Conservation (phyloP, 495 filamentous ascomycete species). For the Astrothelium macrocarpum region DNA sequence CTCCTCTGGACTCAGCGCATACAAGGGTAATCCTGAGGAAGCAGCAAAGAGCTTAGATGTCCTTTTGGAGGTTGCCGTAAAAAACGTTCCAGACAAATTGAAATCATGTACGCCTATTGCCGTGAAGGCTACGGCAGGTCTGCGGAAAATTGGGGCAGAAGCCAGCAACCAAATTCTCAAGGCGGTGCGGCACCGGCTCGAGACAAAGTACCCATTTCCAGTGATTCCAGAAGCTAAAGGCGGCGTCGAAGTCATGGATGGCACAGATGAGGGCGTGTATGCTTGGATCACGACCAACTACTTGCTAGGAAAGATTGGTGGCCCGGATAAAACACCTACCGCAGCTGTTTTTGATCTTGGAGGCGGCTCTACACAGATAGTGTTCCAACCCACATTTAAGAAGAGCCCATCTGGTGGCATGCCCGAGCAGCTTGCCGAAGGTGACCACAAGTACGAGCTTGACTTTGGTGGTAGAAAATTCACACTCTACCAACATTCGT, state of each 20-base stretch:
- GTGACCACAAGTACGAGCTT: slow-evolving; percentile 94
- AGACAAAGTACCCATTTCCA: slow-evolving; percentile 86
- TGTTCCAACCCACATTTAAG: slow-evolving; percentile 92
- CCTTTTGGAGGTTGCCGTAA: slow-evolving; percentile 75
- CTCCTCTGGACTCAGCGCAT: slow-evolving; percentile 71
- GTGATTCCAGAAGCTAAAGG: slow-evolving; percentile 74
- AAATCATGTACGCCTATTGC: slow-evolving; percentile 83
- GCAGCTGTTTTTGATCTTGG: slow-evolving; percentile 94
- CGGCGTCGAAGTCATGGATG: slow-evolving; percentile 93
- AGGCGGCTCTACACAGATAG: slow-evolving; percentile 94
- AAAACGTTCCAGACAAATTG: slow-evolving; percentile 74
- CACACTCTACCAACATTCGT: slow-evolving; percentile 94
- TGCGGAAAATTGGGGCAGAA: slow-evolving; percentile 75
- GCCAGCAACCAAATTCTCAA: slow-evolving; percentile 74
- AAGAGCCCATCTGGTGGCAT: slow-evolving; percentile 62
- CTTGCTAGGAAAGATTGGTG: slow-evolving; percentile 92
- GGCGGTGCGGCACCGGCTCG: slow-evolving; percentile 73
- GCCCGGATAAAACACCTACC: slow-evolving; percentile 76
- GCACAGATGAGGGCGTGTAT: slow-evolving; percentile 92
- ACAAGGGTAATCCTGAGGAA: slow-evolving; percentile 69
- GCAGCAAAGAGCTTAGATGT: slow-evolving; percentile 84
- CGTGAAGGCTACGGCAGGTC: slow-evolving; percentile 91
- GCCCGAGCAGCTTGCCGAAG: slow-evolving; percentile 74
- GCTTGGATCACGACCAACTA: slow-evolving; percentile 99
- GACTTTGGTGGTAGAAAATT: slow-evolving; percentile 85